A percentile compares a stretch with the other conserved stretches of the same genome.
These are phyloP conservation scores for Turritis glabra DNA, from an alignment of 345 rosid species.

Conservation along the genomic window DNA sequence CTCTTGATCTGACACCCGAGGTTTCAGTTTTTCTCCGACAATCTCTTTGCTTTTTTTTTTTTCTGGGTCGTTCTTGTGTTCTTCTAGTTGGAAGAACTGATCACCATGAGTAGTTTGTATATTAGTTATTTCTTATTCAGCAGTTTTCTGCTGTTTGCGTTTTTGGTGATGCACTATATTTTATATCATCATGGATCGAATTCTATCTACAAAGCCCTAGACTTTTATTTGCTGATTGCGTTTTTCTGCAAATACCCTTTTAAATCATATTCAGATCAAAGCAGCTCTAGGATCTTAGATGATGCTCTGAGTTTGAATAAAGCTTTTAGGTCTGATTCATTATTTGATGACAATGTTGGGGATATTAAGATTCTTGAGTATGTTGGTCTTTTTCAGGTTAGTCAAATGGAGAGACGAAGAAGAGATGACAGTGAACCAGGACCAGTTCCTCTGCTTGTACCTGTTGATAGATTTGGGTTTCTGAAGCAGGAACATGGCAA, in stretches of 20 bases:
- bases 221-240: neutral
- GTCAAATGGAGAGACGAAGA: slow-evolving; percentile 68
- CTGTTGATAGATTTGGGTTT: slow-evolving; percentile 77
- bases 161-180: neutral
- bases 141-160: slow-evolving; percentile 10
- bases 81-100: slow-evolving; percentile 24
- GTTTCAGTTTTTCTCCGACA: neutral
- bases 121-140: neutral
- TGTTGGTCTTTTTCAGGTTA: slow-evolving; percentile 33
- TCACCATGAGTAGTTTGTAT: slow-evolving; percentile 17
- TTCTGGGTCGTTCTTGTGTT: neutral
- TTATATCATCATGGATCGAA: neutral
- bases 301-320: slow-evolving; percentile 11
- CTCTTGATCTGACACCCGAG: slow-evolving; percentile 13
- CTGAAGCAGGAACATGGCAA: slow-evolving; percentile 62
- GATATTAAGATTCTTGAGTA: slow-evolving; percentile 20
- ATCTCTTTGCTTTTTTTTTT: neutral
- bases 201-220: neutral
- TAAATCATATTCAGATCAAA: neutral
- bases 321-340: slow-evolving; percentile 11
- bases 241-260: slow-evolving; percentile 1
- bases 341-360: slow-evolving; percentile 36
- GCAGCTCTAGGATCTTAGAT: slow-evolving; percentile 6
- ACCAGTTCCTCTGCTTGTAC: slow-evolving; percentile 58
- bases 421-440: slow-evolving; percentile 67